These are phyloP conservation scores for Cyberlindnera euphorbiae DNA, from an alignment of 805 yeast genomes.

Conservation along the genomic window DNA sequence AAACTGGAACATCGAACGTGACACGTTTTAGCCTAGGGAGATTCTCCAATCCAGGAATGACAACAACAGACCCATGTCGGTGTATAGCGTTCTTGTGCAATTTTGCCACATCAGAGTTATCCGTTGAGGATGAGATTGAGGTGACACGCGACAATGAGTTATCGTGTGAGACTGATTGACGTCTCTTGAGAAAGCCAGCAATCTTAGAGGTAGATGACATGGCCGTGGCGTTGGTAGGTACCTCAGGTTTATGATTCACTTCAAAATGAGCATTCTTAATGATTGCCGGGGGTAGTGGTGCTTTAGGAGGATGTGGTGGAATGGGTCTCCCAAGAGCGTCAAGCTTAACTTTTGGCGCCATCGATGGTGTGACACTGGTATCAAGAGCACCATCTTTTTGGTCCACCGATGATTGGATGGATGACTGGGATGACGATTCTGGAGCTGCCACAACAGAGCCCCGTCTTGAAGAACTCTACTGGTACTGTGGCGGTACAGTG, in stretches of 20 bases:
- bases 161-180: slow-evolving; percentile 6
- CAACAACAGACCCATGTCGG: too few relatives aligned
- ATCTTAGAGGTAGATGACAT: slow-evolving; percentile 7
- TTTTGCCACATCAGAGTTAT: neutral
- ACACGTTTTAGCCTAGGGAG: slow-evolving; percentile 52
- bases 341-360: slow-evolving; percentile 14
- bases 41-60: slow-evolving; percentile 39
- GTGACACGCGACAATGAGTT: slow-evolving; percentile 6
- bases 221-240: slow-evolving; percentile 1
- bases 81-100: slow-evolving; percentile 13
- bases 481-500: too few relatives aligned
- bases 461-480: too few relatives aligned
- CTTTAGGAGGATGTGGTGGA: slow-evolving; percentile 46
- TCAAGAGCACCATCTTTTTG: too few relatives aligned
- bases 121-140: slow-evolving; percentile 2
- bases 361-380: neutral
- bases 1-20: slow-evolving; percentile 70
- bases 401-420: slow-evolving; percentile 17
- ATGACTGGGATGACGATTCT: slow-evolving; percentile 10
- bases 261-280: slow-evolving; percentile 18
- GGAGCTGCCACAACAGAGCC: too few relatives aligned
- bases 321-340: slow-evolving; percentile 41
- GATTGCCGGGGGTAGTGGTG: slow-evolving; percentile 47
- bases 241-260: slow-evolving; percentile 1
- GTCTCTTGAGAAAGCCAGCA: slow-evolving; percentile 12